These are phyloP conservation scores for Rhizopogon vinicolor DNA, from an alignment of 768 basidiomycete species.

Conservation along the genomic window DNA sequence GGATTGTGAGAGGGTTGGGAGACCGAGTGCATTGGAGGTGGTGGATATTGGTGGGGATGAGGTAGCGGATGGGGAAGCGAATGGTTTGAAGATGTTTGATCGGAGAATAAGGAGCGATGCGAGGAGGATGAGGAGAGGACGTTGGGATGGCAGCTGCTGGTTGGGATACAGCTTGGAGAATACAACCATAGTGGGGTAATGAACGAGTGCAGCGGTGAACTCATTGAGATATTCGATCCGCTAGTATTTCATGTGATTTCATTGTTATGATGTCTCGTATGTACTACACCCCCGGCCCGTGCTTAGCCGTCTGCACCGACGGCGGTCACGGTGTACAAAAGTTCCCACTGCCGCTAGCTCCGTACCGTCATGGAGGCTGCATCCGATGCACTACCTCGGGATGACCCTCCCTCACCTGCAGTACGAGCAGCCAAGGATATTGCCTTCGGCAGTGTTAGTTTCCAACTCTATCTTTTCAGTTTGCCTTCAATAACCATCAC, in stretches of 20 bases:
- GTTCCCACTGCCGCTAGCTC: too few relatives aligned
- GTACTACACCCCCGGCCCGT: too few relatives aligned
- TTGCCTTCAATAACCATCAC: background rate
- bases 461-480: background rate
- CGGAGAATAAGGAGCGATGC: conserved; percentile 49
- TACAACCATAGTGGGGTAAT: background rate
- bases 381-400: conserved; percentile 5
- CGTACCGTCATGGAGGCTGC: conserved; percentile 11
- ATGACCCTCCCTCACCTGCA: conserved; percentile 16
- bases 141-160: conserved; percentile 9
- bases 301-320: too few relatives aligned
- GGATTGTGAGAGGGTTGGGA: conserved; percentile 57
- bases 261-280: too few relatives aligned
- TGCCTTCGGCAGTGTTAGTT: conserved; percentile 53
- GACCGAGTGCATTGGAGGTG: conserved; percentile 45
- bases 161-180: conserved; percentile 3
- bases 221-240: too few relatives aligned
- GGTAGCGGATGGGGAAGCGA: background rate
- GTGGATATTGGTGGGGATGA: background rate
- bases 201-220: too few relatives aligned
- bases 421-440: conserved; percentile 40
- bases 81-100: conserved; percentile 27
- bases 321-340: too few relatives aligned
- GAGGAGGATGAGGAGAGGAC: conserved; percentile 36
- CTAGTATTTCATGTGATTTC: too few relatives aligned